Conservation (phyloP, 129 eudicot species). For the Dittrichia graveolens region DNA sequence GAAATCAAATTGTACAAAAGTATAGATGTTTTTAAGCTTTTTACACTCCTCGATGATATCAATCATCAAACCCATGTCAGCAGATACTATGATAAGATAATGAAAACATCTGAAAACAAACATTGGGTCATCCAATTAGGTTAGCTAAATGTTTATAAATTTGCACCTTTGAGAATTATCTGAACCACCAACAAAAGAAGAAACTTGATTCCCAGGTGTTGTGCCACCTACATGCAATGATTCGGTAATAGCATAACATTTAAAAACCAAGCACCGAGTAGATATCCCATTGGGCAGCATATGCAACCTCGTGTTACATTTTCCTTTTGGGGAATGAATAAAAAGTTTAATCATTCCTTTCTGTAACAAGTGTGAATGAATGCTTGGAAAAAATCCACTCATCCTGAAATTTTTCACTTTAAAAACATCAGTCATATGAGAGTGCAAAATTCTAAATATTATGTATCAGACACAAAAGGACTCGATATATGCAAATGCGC, state of each 20-base stretch:
- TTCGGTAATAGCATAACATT: slow-evolving; percentile 42
- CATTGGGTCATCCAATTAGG: slow-evolving; percentile 8
- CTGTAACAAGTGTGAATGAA: slow-evolving; percentile 42
- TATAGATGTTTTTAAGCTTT: background rate
- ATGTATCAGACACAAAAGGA: background rate
- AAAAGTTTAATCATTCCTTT: slow-evolving; percentile 31
- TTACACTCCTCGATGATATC: slow-evolving; percentile 10
- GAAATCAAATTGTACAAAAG: slow-evolving; percentile 18
- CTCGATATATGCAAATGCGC: slow-evolving; percentile 5
- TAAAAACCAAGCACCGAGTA: slow-evolving; percentile 28
- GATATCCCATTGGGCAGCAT: slow-evolving; percentile 33
- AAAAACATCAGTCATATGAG: background rate
- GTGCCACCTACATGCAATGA: slow-evolving; percentile 44
- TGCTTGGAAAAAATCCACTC: slow-evolving; percentile 39
- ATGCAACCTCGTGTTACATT: slow-evolving; percentile 36
- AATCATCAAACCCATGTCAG: slow-evolving; percentile 1
- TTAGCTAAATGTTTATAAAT: background rate
- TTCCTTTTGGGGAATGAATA: slow-evolving; percentile 35
- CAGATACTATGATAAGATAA: too few species aligned
- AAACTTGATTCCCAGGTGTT: slow-evolving; percentile 23
- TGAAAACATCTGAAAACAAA: background rate
- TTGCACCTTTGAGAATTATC: slow-evolving; percentile 48
- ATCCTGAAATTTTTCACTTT: slow-evolving; percentile 40
- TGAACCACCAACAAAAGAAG: slow-evolving; percentile 35
- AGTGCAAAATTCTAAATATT: slow-evolving; percentile 15